Percentiles rank a stretch among this genome's conserved stretches.
phyloP scores from a whole-genome alignment of 2,329 filamentous ascomycete species.

The Pseudogymnoascus sp. region DNA sequence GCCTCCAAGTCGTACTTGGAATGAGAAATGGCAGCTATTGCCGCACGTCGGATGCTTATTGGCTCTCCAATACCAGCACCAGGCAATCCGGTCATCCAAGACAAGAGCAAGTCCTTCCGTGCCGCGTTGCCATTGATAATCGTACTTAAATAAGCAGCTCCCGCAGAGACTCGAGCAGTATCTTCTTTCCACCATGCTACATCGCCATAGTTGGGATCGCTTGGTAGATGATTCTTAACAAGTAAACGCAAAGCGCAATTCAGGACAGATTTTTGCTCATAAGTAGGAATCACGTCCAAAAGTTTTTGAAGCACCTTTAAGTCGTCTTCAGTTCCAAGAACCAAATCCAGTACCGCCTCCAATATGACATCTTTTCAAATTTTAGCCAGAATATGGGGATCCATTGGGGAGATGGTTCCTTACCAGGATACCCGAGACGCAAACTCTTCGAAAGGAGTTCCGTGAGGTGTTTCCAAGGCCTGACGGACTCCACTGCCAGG shows the following conservation, averaged over 20 bases:
- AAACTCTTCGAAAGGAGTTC: slow-evolving; percentile 27
- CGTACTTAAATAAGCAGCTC: slow-evolving; percentile 47
- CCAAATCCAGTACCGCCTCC: neutral
- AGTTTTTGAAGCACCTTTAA: slow-evolving; percentile 20
- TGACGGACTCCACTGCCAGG: slow-evolving; percentile 16
- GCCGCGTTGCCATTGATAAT: slow-evolving; percentile 42
- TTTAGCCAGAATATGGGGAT: neutral
- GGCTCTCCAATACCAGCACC: slow-evolving; percentile 59
- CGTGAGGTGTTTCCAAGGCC: slow-evolving; percentile 22
- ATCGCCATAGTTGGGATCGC: slow-evolving; percentile 22
- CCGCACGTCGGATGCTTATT: slow-evolving; percentile 59
- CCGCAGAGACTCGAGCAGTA: slow-evolving; percentile 43
- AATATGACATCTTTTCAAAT: neutral
- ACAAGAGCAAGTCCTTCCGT: slow-evolving; percentile 48
- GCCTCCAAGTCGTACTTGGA: slow-evolving; percentile 44
- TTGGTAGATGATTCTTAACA: slow-evolving; percentile 22
- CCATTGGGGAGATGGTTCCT: neutral
- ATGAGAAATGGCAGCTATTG: slow-evolving; percentile 50
- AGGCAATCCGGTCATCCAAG: slow-evolving; percentile 59
- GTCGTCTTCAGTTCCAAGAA: slow-evolving; percentile 14
- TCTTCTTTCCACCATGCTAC: slow-evolving; percentile 27
- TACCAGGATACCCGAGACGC: slow-evolving; percentile 28
- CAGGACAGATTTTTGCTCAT: slow-evolving; percentile 27
- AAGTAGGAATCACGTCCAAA: slow-evolving; percentile 20
- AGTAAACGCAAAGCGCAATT: slow-evolving; percentile 22